Percentiles rank a stretch among this genome's conserved stretches.
phyloP scores from a whole-genome alignment of 164 flowering plant species.

The Akebia trifoliata region DNA sequence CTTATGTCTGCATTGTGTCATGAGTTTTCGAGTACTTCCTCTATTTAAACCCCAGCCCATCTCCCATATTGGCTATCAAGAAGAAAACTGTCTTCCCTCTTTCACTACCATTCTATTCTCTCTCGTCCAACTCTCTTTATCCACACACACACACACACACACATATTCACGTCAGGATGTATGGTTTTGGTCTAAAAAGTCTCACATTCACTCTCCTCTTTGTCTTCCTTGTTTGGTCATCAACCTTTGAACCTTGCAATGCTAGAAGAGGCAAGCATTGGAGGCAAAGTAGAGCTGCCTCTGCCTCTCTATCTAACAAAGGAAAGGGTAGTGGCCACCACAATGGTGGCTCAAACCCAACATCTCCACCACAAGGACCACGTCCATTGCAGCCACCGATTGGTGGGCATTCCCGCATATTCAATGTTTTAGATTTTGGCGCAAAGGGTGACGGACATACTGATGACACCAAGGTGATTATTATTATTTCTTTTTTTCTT shows the following conservation, averaged over 20 bases:
- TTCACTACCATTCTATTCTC: background rate
- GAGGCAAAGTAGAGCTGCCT: conserved; percentile 41
- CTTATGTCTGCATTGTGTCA: conserved; percentile 15
- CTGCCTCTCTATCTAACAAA: conserved; percentile 47
- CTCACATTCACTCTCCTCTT: conserved; percentile 44
- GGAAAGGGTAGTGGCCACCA: conserved; percentile 29
- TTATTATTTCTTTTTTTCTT: background rate
- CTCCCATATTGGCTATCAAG: conserved; percentile 3
- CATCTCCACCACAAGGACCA: conserved; percentile 12
- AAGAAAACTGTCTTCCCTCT: too few species aligned
- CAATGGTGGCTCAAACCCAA: conserved; percentile 8
- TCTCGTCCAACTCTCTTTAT: conserved; percentile 3
- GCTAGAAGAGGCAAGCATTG: conserved; percentile 79
- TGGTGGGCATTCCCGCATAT: conserved; percentile 19
- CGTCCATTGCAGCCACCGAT: too few species aligned
- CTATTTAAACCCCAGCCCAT: conserved; percentile 40
- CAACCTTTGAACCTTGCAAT: conserved; percentile 55
- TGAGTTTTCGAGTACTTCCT: conserved; percentile 10
- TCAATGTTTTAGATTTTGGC: conserved; percentile 68
- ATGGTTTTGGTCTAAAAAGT: conserved; percentile 33
- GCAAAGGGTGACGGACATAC: conserved; percentile 81
- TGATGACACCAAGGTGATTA: conserved; percentile 83
- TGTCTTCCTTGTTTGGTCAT: conserved; percentile 47
- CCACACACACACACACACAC: background rate
- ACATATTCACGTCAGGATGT: conserved; percentile 26